These are phyloP conservation scores for Whalleya microplaca DNA, from an alignment of 2,329 filamentous ascomycete species.

Conservation along the genomic window DNA sequence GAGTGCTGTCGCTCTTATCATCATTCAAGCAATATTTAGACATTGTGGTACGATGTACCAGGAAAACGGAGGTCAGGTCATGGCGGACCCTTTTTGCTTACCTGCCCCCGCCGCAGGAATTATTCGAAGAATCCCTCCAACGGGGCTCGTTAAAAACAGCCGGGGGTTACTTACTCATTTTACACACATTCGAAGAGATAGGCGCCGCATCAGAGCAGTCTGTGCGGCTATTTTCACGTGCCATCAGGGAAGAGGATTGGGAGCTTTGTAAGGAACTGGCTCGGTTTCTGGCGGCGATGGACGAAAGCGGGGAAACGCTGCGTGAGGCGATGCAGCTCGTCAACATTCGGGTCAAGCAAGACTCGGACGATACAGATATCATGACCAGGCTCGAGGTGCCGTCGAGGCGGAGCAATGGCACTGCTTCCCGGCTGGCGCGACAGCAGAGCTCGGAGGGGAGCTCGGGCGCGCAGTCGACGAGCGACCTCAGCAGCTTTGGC, in stretches of 20 bases:
- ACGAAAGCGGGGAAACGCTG: conserved; percentile 81
- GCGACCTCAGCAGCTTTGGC: conserved; percentile 36
- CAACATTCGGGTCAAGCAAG: conserved; percentile 45
- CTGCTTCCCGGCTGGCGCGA: conserved; percentile 28
- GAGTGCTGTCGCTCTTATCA: conserved; percentile 66
- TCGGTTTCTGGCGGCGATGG: conserved; percentile 90
- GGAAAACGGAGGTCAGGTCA: conserved; percentile 93
- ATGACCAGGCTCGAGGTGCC: conserved; percentile 40
- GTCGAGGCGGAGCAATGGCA: conserved; percentile 33
- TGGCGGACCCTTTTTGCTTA: conserved; percentile 95
- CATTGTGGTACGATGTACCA: conserved; percentile 93
- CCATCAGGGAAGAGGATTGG: conserved; percentile 87
- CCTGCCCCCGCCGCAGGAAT: conserved; percentile 83
- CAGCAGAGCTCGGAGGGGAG: conserved; percentile 37
- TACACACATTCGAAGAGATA: conserved; percentile 80
- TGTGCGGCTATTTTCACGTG: conserved; percentile 77
- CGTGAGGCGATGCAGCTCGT: conserved; percentile 70
- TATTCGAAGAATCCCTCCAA: conserved; percentile 90
- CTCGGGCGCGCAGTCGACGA: conserved; percentile 36
- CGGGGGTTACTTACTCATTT: conserved; percentile 90
- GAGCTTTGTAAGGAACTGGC: conserved; percentile 94
- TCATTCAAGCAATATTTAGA: conserved; percentile 87
- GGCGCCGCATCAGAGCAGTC: conserved; percentile 74
- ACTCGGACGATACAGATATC: conserved; percentile 36
- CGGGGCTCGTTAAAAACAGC: conserved; percentile 90